Evolutionary conservation across 1,284 basidiomycete genomes (phyloP), one percentile per base, ranked within the genome.

Genomic region (Naganishia cerealis): DNA sequence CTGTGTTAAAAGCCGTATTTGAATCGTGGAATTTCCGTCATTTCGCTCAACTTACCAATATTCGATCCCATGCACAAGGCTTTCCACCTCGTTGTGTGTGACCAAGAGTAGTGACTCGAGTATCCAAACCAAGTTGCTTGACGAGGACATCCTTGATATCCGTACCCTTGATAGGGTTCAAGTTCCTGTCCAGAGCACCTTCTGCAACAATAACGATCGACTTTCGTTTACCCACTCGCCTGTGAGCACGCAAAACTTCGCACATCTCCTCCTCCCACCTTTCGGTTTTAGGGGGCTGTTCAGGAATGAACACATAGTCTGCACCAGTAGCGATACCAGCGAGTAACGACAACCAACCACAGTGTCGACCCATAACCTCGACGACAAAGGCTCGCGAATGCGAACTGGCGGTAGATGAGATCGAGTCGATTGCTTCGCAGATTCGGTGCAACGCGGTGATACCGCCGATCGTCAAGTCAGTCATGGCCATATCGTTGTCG

Each of bases 191-290:
- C 67, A 91, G 87, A 13, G 95, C 95, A 33, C 95, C 96, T 73
- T 99, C 95, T 2, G 96, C 95, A 46, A 99, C 89, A 72, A 99
- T 96, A 70, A 99, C 93, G 73, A 99, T 96, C 0, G 93, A 96
- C 83, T 96, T 98, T 75, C 95, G 88, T 82, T 99, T 99, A 50
- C 96, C 95, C 40, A 91, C 82, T 71, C 87, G 84, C 71, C 95
- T 90, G 80, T 98, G 94, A 90, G 73, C 39, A 46, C 43, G 62
- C 75, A 36, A 8, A 55, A 88, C 86, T n/a, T 86, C 85, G 80
- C 93, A 96, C 91, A 99, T 92, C 73, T 90, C 87, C 69, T 90
- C 86, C 75, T 94, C 90, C 95, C 95, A 99, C 65, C 89, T 85
- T 69, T 89, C 86, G 0, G 80, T 81, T 67, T 83, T 81, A 0